Conservation (phyloP, 2,329 filamentous ascomycete genomes). For the Gyromitra esculenta region DNA sequence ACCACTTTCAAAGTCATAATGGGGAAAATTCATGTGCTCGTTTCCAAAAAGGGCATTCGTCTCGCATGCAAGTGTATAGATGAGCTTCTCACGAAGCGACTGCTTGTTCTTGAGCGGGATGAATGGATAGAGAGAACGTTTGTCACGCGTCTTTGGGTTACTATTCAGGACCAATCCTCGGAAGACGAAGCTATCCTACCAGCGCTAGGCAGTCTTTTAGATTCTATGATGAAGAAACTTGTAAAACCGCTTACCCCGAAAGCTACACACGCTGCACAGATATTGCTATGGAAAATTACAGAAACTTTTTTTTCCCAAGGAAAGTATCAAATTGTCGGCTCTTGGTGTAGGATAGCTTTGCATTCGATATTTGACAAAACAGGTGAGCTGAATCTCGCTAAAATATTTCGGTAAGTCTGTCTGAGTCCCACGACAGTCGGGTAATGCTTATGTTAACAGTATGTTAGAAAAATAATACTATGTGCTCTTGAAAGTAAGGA, state of each 20-base stretch:
- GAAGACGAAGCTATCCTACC: slow-evolving; percentile 60
- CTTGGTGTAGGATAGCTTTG: slow-evolving; percentile 77
- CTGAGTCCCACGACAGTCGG: slow-evolving; percentile 7
- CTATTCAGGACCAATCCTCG: slow-evolving; percentile 63
- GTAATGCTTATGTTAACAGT: slow-evolving; percentile 38
- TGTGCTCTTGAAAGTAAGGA: slow-evolving; percentile 73
- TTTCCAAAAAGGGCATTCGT: slow-evolving; percentile 63
- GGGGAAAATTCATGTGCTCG: slow-evolving; percentile 59
- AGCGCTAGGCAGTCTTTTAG: slow-evolving; percentile 62
- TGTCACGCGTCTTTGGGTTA: slow-evolving; percentile 74
- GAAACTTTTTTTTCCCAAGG: slow-evolving; percentile 68
- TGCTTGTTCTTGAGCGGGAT: slow-evolving; percentile 65
- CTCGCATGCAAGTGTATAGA: slow-evolving; percentile 68
- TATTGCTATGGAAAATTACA: slow-evolving; percentile 81
- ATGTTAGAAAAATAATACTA: slow-evolving; percentile 74
- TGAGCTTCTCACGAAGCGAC: slow-evolving; percentile 69
- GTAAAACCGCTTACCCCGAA: slow-evolving; percentile 43
- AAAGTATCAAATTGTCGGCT: slow-evolving; percentile 67
- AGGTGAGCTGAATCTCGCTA: slow-evolving; percentile 73
- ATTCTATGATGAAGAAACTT: slow-evolving; percentile 57
- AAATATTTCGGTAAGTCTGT: slow-evolving; percentile 70
- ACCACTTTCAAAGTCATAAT: slow-evolving; percentile 68
- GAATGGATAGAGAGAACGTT: slow-evolving; percentile 76
- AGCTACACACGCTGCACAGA: slow-evolving; percentile 60
- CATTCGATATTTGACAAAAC: slow-evolving; percentile 73